phyloP scores from a whole-genome alignment of 2,329 filamentous ascomycete species.

The Sporothrix inflata region DNA sequence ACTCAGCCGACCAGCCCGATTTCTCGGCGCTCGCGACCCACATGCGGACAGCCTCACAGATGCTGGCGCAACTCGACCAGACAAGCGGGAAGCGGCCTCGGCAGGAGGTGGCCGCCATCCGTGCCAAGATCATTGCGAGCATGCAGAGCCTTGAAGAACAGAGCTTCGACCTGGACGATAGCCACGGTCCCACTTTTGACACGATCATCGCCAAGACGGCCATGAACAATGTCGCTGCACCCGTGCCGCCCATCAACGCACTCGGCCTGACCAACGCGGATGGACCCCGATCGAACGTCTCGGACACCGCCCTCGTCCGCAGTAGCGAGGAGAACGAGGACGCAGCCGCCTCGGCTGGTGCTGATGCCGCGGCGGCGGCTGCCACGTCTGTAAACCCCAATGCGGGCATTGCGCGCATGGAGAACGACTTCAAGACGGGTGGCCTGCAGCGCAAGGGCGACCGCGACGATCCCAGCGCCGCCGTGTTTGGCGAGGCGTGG shows the following conservation, averaged over 20 bases:
- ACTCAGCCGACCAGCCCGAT: conserved; percentile 70
- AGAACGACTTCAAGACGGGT: conserved; percentile 86
- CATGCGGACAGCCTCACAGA: conserved; percentile 85
- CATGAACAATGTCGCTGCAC: conserved; percentile 47
- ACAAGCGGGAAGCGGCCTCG: conserved; percentile 79
- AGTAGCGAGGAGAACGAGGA: conserved; percentile 18
- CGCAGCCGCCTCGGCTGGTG: conserved; percentile 11
- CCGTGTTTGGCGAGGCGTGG: conserved; percentile 87
- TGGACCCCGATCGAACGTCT: neutral
- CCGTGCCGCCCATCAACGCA: neutral
- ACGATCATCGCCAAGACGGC: conserved; percentile 77
- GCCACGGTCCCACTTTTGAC: conserved; percentile 75
- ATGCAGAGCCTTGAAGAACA: conserved; percentile 89
- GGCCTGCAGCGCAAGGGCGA: conserved; percentile 80
- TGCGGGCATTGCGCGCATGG: conserved; percentile 81
- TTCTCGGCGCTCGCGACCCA: conserved; percentile 82
- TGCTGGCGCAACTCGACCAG: conserved; percentile 81
- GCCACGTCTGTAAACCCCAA: conserved; percentile 63
- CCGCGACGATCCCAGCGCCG: conserved; percentile 81
- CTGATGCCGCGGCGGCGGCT: conserved; percentile 43
- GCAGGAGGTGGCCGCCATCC: conserved; percentile 79
- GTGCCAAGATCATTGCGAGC: conserved; percentile 84
- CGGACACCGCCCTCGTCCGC: conserved; percentile 6
- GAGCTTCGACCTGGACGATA: conserved; percentile 76
- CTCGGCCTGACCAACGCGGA: neutral